Base-by-base conservation (phyloP, 306 rosid species). In the Prunus mira region DNA sequence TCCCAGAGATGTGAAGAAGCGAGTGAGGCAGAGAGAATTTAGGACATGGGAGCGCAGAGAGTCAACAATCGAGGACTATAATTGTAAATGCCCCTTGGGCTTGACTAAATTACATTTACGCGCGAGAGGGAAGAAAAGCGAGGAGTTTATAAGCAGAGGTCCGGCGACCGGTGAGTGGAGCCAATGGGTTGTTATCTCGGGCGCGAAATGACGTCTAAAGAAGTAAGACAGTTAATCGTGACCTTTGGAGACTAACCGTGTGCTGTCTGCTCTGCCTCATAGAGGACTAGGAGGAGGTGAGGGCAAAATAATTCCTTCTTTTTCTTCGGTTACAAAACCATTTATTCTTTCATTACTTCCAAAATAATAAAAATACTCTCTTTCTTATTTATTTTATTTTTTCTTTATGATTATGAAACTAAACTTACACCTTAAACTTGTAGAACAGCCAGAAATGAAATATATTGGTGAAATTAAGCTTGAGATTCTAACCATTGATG, bases 21-120 rank as follows among this genome's bases (percentile, higher is more conserved):
- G 62, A 52, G 74, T 2, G 22, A 2, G 20, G 30, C 19, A 15
- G 67, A 28, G 67, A 62, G 69, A 19, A 63, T 34, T 69, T 51
- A 28, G 74, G 62, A 28, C 27, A 30, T 54, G 24, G 30, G 19
- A 7, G 12, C 20, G 25, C 49, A 13, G 17, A 14, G 67, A 57
- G 76, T 72, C 67, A 43, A 72, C 76, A 57, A 51, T 24, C 11
- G 68, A 73, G 67, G 68, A 43, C 77, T 58, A 45, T 11, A 12
- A 19, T 32, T 65, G 24, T 4, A 11, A 28, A 51, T 24, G 27
- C 60, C 24, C 43, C 43, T 18, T 32, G 12, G 18, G 62, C 28
- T 51, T 28, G 75, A 71, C 51, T 11, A 20, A 52, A 47, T 54
- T 28, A 12, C 20, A 20, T 17, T 52, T 50, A 69, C 28, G 28